These are phyloP conservation scores for Aspergillus uvarum DNA, from an alignment of 2,329 filamentous ascomycete species.

Conservation along the genomic window DNA sequence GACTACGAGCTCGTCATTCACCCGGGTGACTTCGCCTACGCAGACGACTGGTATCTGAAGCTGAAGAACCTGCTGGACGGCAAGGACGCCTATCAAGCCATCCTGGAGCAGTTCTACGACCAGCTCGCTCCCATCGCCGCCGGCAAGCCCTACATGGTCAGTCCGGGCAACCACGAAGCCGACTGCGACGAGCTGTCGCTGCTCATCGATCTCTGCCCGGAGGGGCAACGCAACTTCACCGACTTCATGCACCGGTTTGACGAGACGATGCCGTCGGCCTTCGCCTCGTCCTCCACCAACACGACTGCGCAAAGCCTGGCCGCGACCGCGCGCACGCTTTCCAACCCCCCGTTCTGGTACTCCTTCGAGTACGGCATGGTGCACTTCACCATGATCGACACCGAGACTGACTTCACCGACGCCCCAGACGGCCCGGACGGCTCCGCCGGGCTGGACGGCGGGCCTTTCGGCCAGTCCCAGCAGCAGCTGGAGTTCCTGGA, in stretches of 20 bases:
- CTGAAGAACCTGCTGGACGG: slow-evolving; percentile 50
- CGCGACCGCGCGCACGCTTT: slow-evolving; percentile 46
- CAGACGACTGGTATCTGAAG: slow-evolving; percentile 57
- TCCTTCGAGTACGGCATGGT: slow-evolving; percentile 61
- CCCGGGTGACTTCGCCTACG: slow-evolving; percentile 55
- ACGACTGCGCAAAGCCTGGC: slow-evolving; percentile 45
- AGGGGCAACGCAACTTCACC: slow-evolving; percentile 61
- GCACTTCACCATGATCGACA: slow-evolving; percentile 57
- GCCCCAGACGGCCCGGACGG: slow-evolving; percentile 50
- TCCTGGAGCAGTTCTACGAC: slow-evolving; percentile 58
- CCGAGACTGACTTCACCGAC: slow-evolving; percentile 56
- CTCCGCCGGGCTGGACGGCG: slow-evolving; percentile 45
- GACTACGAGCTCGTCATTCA: slow-evolving; percentile 54
- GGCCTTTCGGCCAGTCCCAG: slow-evolving; percentile 50
- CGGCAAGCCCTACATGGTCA: slow-evolving; percentile 58
- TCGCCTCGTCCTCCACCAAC: slow-evolving; percentile 50
- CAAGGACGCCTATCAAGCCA: slow-evolving; percentile 55
- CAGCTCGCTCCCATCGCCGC: slow-evolving; percentile 56
- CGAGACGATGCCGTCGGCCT: slow-evolving; percentile 53
- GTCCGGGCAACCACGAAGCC: slow-evolving; percentile 62
- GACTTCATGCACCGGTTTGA: slow-evolving; percentile 59
- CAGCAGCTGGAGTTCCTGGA: slow-evolving; percentile 58
- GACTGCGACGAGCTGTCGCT: slow-evolving; percentile 43
- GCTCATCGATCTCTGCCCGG: slow-evolving; percentile 26
- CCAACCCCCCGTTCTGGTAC: slow-evolving; percentile 60